Evolutionary conservation across 2,329 filamentous ascomycete genomes (phyloP).

Genomic region (Zasmidium citrigriseum): DNA sequence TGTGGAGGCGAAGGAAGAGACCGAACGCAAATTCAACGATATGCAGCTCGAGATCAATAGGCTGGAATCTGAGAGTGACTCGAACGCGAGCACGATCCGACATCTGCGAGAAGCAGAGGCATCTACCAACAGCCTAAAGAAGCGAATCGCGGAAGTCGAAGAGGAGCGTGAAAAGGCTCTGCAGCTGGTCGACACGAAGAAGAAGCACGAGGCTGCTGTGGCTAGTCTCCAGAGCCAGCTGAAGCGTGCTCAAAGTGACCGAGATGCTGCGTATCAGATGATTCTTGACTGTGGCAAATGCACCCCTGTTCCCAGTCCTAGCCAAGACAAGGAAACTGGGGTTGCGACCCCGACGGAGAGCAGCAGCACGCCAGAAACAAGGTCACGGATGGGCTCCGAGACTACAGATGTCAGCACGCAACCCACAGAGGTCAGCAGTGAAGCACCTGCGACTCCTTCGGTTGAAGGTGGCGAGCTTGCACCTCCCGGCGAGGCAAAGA

Average conservation of each 20-base stretch:
- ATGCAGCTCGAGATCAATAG: slow-evolving; percentile 28
- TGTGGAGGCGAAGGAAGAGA: slow-evolving; percentile 49
- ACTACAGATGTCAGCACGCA: slow-evolving; percentile 27
- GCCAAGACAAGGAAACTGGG: slow-evolving; percentile 15
- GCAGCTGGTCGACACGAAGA: slow-evolving; percentile 25
- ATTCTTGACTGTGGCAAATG: slow-evolving; percentile 38
- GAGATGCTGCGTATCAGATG: slow-evolving; percentile 37
- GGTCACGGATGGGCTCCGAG: slow-evolving; percentile 27
- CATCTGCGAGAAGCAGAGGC: slow-evolving; percentile 22
- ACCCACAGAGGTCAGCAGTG: slow-evolving; percentile 27
- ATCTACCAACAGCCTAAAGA: slow-evolving; percentile 27
- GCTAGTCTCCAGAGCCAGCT: slow-evolving; percentile 33
- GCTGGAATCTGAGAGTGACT: slow-evolving; percentile 31
- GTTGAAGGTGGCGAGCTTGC: slow-evolving; percentile 26
- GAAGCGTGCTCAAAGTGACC: slow-evolving; percentile 31
- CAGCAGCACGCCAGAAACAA: slow-evolving; percentile 15
- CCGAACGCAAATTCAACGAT: slow-evolving; percentile 47
- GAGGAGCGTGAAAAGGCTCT: slow-evolving; percentile 31
- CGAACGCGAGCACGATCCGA: slow-evolving; percentile 20
- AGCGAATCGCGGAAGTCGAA: slow-evolving; percentile 33
- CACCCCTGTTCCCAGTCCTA: slow-evolving; percentile 19
- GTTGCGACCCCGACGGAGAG: slow-evolving; percentile 17
- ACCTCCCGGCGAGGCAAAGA: slow-evolving; percentile 58
- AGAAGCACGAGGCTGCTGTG: slow-evolving; percentile 30
- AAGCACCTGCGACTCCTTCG: slow-evolving; percentile 18